Percentiles rank a stretch among this genome's conserved stretches.
Evolutionary conservation across 2,329 filamentous ascomycete species (phyloP).

Genomic region (Colletotrichum navitas): DNA sequence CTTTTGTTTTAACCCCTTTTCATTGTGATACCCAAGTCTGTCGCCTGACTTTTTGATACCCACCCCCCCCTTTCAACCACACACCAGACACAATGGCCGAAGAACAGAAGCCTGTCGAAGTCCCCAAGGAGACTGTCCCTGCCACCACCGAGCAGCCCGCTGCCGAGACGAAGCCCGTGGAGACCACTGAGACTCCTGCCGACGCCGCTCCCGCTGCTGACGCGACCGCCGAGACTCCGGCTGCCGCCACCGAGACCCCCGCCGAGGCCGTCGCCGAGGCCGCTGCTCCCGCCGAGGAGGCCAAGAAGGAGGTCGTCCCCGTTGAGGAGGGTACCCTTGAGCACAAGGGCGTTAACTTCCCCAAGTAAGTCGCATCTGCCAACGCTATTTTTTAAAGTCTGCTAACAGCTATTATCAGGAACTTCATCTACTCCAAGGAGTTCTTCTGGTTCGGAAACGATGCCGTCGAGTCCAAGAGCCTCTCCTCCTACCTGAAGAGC

Average conservation of each 20-base stretch:
- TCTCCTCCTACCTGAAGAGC: constrained; percentile 83
- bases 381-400: not conserved
- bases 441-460: constrained; percentile 90
- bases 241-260: constrained; percentile 52
- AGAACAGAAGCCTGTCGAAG: constrained; percentile 76
- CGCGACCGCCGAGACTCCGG: constrained; percentile 52
- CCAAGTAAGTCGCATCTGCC: constrained; percentile 78
- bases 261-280: constrained; percentile 59
- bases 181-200: constrained; percentile 47
- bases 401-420: constrained; percentile 65
- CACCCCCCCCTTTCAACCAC: constrained; percentile 49
- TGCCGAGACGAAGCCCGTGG: constrained; percentile 52
- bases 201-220: constrained; percentile 56
- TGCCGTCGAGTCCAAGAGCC: constrained; percentile 78
- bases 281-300: constrained; percentile 55
- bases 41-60: constrained; percentile 55
- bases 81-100: constrained; percentile 75
- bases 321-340: constrained; percentile 87
- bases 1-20: constrained; percentile 58
- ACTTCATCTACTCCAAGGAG: constrained; percentile 91
- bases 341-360: constrained; percentile 88
- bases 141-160: constrained; percentile 56
- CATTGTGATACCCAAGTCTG: constrained; percentile 64
- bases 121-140: constrained; percentile 64
- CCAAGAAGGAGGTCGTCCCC: constrained; percentile 71